Evolutionary conservation across 1,284 basidiomycete genomes (phyloP).

Genomic region (Ceratobasidium sp.): DNA sequence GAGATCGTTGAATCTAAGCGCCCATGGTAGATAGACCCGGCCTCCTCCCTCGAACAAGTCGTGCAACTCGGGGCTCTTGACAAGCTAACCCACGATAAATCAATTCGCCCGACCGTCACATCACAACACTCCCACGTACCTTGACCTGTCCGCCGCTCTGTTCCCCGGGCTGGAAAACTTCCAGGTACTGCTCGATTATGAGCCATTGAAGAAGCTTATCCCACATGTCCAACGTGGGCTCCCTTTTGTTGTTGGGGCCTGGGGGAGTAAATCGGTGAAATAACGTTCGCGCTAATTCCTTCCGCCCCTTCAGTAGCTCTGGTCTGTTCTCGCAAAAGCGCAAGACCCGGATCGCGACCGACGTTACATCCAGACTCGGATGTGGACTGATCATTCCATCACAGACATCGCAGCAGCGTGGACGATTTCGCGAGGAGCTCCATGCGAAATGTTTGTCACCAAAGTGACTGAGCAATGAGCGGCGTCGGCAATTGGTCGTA

Average conservation of each 20-base stretch:
- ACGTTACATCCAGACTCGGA: conserved; percentile 12
- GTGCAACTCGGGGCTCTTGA: neutral
- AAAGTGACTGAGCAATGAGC: conserved; percentile 7
- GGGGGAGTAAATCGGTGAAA: neutral
- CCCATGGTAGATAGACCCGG: conserved; percentile 23
- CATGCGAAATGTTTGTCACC: conserved; percentile 6
- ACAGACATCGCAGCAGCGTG: conserved; percentile 32
- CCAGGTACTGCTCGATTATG: conserved; percentile 23
- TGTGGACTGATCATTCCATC: neutral
- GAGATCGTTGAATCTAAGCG: conserved; percentile 18
- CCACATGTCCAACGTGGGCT: conserved; percentile 16
- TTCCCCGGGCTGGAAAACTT: conserved; percentile 13
- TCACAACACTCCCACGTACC: neutral
- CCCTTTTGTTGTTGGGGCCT: neutral
- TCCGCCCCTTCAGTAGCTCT: neutral
- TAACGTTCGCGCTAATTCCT: neutral
- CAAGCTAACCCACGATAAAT: neutral
- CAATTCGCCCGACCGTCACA: neutral
- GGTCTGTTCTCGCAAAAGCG: neutral
- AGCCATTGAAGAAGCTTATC: conserved; percentile 13
- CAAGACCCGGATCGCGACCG: conserved; percentile 15
- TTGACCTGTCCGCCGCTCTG: conserved; percentile 23
- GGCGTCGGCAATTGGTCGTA: conserved; percentile 20
- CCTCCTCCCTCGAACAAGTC: neutral
- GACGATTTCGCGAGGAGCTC: neutral